A percentile compares a stretch with the other conserved stretches of the same genome.
Evolutionary conservation across 2,329 filamentous ascomycete species (phyloP).

Genomic region (Ophiostoma sp.): DNA sequence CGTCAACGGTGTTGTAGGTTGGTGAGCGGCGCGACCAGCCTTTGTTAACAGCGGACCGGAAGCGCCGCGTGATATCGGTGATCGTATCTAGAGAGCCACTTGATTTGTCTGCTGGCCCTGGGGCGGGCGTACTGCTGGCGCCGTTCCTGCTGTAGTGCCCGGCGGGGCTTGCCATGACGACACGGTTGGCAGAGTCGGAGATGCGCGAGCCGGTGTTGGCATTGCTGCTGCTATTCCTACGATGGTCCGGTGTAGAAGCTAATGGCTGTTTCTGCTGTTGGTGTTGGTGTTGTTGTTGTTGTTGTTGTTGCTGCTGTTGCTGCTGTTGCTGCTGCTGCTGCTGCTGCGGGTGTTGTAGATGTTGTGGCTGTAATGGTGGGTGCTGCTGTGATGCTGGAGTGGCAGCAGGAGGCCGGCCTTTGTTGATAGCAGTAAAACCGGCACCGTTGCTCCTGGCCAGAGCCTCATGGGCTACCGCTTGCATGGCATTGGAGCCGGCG

Average conservation of each 20-base stretch:
- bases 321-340: neutral
- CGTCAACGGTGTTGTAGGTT: constrained; percentile 23
- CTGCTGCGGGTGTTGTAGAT: no score
- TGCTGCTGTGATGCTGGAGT: neutral
- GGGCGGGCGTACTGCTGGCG: no score
- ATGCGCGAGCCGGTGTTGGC: neutral
- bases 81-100: constrained; percentile 19
- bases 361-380: neutral
- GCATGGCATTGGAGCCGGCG: constrained; percentile 18
- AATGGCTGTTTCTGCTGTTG: neutral
- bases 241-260: neutral
- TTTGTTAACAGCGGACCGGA: constrained; percentile 22
- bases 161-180: neutral
- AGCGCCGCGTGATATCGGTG: constrained; percentile 24
- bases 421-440: constrained; percentile 18
- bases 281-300: neutral
- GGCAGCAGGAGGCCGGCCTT: neutral
- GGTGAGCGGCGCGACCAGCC: constrained; percentile 24
- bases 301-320: neutral
- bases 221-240: neutral
- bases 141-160: neutral
- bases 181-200: neutral
- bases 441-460: constrained; percentile 20
- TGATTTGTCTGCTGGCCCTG: neutral
- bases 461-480: constrained; percentile 24